Base-by-base conservation (phyloP, 805 yeast species). In the Cyberlindnera meyerae region DNA sequence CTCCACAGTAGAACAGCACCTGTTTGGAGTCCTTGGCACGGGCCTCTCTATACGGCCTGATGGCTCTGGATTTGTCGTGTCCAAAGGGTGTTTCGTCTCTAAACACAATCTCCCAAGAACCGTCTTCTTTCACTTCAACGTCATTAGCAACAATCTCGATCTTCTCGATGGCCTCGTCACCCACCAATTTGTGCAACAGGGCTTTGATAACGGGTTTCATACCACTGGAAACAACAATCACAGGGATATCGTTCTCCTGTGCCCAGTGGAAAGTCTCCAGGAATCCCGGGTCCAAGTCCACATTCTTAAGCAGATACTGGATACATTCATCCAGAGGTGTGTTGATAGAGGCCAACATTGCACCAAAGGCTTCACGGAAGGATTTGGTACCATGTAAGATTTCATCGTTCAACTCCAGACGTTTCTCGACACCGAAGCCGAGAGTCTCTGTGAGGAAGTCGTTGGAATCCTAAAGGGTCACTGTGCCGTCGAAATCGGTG, bases 401-500 rank as follows among this genome's bases (percentile, higher is more conserved):
- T 44, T 74, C 73, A 41, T 79, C 79, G 61, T 85, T 86, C 42
- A 90, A 67, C 21, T 64, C 77, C 39, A 68, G 62, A 49, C 98
- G 75, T 45, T 71, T 70, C 18, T 69, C 77, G 33, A 66, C 63
- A 4, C 97, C 97, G 60, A 87, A 82, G 4, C 99, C 99, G 16
- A 82, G 66, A 50, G 75, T 76, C 58, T 93, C 97, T 8, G 97
- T 89, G 45, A 93, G 66, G 58, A 70, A 83, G 61, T 93, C 97
- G 60, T 93, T 93, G 42, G 96, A 84, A 60, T 93, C 99, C 60
- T 90, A 95, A 42, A 84, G 66, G 11, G 98, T 93, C 46, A 93
- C 93, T 2, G 98, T 93, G 20, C 99, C 99, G 59, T 93, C 99
- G 77, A 94, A 93, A 61, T 93, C 99, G 29, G 97, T 84, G 68